A percentile compares a stretch with the other conserved stretches of the same genome.
phyloP scores from a whole-genome alignment of 768 basidiomycete genomes.

The Neoboletus magnificus region DNA sequence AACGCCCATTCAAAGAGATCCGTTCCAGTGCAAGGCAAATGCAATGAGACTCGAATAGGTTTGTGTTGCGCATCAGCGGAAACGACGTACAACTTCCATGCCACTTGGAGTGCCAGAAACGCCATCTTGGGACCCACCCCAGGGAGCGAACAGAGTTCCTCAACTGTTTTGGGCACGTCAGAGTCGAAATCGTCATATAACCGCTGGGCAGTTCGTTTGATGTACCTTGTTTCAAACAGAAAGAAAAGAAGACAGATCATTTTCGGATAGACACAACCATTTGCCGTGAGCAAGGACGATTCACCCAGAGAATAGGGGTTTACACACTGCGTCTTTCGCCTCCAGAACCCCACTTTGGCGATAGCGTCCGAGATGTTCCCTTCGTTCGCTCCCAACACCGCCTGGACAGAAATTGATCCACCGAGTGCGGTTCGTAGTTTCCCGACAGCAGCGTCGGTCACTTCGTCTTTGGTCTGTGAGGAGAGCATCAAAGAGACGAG shows the following conservation, averaged over 20 bases:
- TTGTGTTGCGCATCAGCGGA: neutral
- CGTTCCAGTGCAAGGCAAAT: neutral
- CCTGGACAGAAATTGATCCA: slow-evolving; percentile 75
- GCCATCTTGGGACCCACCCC: slow-evolving; percentile 99
- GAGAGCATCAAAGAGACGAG: slow-evolving; percentile 94
- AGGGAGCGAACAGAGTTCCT: slow-evolving; percentile 80
- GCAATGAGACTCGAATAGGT: neutral
- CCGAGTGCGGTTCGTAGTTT: slow-evolving; percentile 73
- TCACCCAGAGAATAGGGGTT: too few relatives aligned
- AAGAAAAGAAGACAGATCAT: too few relatives aligned
- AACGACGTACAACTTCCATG: slow-evolving; percentile 70
- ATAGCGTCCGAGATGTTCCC: slow-evolving; percentile 70
- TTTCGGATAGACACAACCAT: neutral
- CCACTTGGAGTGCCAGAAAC: slow-evolving; percentile 76
- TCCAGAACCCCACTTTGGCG: slow-evolving; percentile 90
- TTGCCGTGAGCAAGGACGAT: neutral
- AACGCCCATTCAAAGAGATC: neutral
- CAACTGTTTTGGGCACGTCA: slow-evolving; percentile 87
- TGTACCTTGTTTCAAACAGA: slow-evolving; percentile 45
- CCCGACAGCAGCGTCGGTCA: slow-evolving; percentile 74
- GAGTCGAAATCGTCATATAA: slow-evolving; percentile 71
- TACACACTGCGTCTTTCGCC: slow-evolving; percentile 75
- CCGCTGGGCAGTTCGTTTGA: slow-evolving; percentile 67
- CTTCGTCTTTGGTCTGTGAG: slow-evolving; percentile 92
- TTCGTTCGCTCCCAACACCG: slow-evolving; percentile 61